Evolutionary conservation across 129 eudicot genomes (phyloP).

Genomic region (Erigeron canadensis): DNA sequence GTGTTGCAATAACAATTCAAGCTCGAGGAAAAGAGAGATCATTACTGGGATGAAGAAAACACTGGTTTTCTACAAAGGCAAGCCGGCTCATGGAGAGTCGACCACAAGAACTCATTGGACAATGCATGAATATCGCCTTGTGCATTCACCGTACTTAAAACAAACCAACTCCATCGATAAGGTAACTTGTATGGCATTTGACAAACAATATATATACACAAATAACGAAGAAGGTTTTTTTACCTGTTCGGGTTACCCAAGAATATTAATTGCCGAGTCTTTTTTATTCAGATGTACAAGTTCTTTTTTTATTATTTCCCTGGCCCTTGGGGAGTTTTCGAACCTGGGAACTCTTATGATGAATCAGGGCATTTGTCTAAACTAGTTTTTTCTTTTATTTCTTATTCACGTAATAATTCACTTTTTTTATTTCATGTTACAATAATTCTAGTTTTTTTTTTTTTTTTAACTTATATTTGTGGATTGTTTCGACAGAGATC

Average conservation of each 20-base stretch:
- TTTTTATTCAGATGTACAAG: no score
- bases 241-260: no score
- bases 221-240: no score
- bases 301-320: no score
- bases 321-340: no score
- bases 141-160: conserved; percentile 31
- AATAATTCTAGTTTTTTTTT: background rate
- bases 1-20: conserved; percentile 24
- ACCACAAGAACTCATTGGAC: conserved; percentile 61
- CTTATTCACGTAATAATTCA: no score
- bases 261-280: no score
- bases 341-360: no score
- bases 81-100: conserved; percentile 32
- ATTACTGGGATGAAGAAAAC: conserved; percentile 71
- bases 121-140: conserved; percentile 79
- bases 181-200: conserved; percentile 23
- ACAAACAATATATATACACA: background rate
- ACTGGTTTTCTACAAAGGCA: conserved; percentile 52
- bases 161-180: conserved; percentile 19
- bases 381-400: no score
- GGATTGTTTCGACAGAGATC: conserved; percentile 36
- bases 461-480: background rate
- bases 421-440: no score
- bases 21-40: conserved; percentile 32
- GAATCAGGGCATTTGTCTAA: no score